Evolutionary conservation across 1,284 basidiomycete genomes (phyloP), one percentile per base, ranked within the genome.

Genomic region (Sporisorium iseilematis-ciliati): DNA sequence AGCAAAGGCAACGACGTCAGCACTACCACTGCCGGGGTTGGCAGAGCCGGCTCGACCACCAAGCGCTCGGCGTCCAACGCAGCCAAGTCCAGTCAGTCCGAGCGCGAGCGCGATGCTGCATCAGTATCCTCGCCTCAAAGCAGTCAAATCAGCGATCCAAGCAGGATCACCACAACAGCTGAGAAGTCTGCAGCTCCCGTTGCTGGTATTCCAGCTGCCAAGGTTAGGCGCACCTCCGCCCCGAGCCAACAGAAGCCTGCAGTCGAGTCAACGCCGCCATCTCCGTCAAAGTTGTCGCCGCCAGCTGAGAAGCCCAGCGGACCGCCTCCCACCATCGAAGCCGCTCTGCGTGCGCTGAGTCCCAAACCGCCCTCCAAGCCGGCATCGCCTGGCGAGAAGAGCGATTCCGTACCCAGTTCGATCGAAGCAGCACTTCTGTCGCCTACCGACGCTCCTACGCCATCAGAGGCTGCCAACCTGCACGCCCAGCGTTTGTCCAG

Each of bases 391-490:
- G 38, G 53, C 14, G 31, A 43, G 18, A 61, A 50, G 42, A 65
- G 46, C 49, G 42, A 42, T 31, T 26, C 50, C 4, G 61, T 57
- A 10, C 69, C 72, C 7, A 56, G 25, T 10, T 75, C 72, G 43
- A 75, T 69, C 48, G 66, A 53, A 21, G 72, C 72, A 16, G 66
- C 72, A 1, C 41, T 75, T 33, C 35, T 75, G 46, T 65, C 62
- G 25, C 59, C 72, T 4, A 75, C 66, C 31, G 72, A 75, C 52
- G 49, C 53, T 11, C 62, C 66, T 11, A 69, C 72, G n/a, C 66
- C 66, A 6, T 53, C 72, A 25, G 57, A 75, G 57, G 72, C 72
- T 2, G 72, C 71, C n/a, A 62, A 58, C 2, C 45, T 25, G 10
- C 71, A 65, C 26, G 65, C 57, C 0, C 57, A 65, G 45, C 50